Base-by-base conservation (phyloP, 129 eudicot species). In the Arctium minus region DNA sequence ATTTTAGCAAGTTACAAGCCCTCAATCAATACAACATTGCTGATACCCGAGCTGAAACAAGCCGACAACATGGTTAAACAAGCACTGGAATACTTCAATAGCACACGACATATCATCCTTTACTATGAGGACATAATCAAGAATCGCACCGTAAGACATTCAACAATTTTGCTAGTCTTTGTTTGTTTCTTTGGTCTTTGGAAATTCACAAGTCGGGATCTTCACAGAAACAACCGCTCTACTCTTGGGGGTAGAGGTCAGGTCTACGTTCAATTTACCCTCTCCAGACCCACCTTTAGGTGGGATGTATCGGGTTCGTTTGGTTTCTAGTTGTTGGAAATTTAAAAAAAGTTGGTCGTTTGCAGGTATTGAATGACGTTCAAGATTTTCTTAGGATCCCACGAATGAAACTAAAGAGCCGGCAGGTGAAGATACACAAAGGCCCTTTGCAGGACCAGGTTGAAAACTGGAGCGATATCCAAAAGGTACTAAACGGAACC, bases 361-460 rank as follows among this genome's bases (percentile, higher is more conserved):
- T 84, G 40, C 86, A 95, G 98, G 86, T 89, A 83, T 56, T 95
- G 81, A 74, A 84, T 2, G 98, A 91, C 27, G 94, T 95, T 73
- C 97, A 95, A 88, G 97, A 93, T 46, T 92, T 95, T 80, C 84
- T 95, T 69, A 89, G 85, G 90, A 94, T 95, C 30, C 97, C 98
- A 13, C 90, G 76, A 70, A 88, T 80, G 88, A 72, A 86, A 46
- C 92, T 95, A 11, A 80, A 81, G 10, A 92, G 97, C 75, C 87
- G 89, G 6, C 98, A 95, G 80, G 98, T 95, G 90, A 95, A 95
- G 87, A 95, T 96, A 90, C 99, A 96, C 87, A 96, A 87, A 86
- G 97, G 98, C 15, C 80, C 96, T 27, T 88, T 96, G 46, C 81
- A 84, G 11, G 88, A 91, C 12, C 98, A 95, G 85, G 93, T 95